Percentiles rank a stretch among this genome's conserved stretches.
These are phyloP conservation scores for Psidium friedrichsthalianum DNA, from an alignment of 345 rosid genomes.

Conservation along the genomic window DNA sequence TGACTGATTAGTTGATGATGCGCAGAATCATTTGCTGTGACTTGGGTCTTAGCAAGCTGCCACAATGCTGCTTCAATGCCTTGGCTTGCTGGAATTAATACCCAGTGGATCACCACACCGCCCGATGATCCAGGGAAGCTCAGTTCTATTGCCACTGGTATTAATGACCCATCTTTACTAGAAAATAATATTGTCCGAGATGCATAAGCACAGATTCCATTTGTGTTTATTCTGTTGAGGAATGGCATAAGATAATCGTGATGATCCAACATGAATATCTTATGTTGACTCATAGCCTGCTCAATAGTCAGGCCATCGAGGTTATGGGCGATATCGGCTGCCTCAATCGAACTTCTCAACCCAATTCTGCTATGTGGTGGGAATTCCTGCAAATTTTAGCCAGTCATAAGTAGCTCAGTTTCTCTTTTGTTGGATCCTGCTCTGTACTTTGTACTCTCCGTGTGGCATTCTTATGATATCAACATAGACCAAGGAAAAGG, in stretches of 20 bases:
- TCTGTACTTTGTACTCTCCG: background rate
- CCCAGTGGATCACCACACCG: background rate
- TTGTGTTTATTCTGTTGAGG: conserved; percentile 21
- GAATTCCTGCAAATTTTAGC: conserved; percentile 22
- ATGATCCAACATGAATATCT: conserved; percentile 49
- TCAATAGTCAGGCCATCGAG: conserved; percentile 33
- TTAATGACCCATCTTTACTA: conserved; percentile 19
- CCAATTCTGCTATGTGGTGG: conserved; percentile 34
- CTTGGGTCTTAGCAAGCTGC: conserved; percentile 59
- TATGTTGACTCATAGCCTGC: conserved; percentile 30
- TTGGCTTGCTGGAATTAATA: conserved; percentile 28
- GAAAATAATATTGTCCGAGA: conserved; percentile 45
- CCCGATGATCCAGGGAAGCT: conserved; percentile 18
- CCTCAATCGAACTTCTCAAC: conserved; percentile 20
- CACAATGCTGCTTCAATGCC: conserved; percentile 44
- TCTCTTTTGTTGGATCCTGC: background rate
- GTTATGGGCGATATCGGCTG: conserved; percentile 21
- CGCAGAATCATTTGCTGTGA: conserved; percentile 47
- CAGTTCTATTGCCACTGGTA: conserved; percentile 51
- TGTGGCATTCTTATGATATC: background rate
- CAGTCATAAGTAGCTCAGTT: background rate
- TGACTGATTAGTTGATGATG: conserved; percentile 54
- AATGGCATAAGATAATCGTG: conserved; percentile 50
- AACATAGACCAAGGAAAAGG: background rate
- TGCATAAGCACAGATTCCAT: conserved; percentile 41